phyloP scores from a whole-genome alignment of 768 basidiomycete species.

The Pisolithus marmoratus region DNA sequence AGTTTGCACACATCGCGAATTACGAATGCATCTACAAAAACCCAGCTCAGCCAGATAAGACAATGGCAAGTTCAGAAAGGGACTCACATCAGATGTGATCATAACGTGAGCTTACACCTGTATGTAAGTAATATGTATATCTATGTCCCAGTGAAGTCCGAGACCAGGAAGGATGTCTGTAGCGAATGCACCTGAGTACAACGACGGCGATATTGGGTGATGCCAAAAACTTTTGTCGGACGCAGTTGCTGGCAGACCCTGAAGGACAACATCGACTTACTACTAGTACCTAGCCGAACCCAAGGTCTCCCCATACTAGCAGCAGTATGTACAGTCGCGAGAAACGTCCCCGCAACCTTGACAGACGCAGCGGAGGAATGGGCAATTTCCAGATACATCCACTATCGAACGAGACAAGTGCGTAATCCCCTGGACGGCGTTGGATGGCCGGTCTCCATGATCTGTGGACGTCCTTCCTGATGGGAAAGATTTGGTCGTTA shows the following conservation, averaged over 20 bases:
- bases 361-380: too few relatives aligned
- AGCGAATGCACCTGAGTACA: not conserved
- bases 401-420: too few relatives aligned
- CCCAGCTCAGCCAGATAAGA: not conserved
- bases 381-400: too few relatives aligned
- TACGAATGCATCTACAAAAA: not conserved
- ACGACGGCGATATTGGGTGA: not conserved
- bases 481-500: too few relatives aligned
- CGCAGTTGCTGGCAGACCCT: not conserved
- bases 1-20: not conserved
- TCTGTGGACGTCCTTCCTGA: too few relatives aligned
- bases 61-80: not conserved
- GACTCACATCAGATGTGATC: not conserved
- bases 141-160: not conserved
- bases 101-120: not conserved
- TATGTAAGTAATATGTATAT: constrained; percentile 2
- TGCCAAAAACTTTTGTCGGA: not conserved
- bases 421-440: too few relatives aligned
- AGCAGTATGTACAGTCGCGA: too few relatives aligned
- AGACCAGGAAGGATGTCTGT: not conserved
- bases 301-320: too few relatives aligned
- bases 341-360: too few relatives aligned
- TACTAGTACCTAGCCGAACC: too few relatives aligned
- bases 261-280: not conserved
- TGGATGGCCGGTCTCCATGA: too few relatives aligned